Conservation (phyloP, 495 filamentous ascomycete genomes). For the Penicillium samsonianum region DNA sequence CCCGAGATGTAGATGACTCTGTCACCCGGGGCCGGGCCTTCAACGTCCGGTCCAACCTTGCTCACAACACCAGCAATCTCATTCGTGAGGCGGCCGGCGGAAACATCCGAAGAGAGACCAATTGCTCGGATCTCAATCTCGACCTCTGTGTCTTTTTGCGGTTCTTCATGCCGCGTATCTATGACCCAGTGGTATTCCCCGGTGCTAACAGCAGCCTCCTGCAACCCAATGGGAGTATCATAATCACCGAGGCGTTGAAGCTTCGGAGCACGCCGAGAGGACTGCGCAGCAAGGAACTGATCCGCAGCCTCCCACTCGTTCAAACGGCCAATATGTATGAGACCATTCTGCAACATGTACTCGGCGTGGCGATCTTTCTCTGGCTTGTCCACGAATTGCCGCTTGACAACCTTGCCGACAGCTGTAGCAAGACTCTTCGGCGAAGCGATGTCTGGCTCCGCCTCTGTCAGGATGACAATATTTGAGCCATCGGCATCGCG, state of each 20-base stretch:
- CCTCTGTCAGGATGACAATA: slow-evolving; percentile 23
- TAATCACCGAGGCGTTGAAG: slow-evolving; percentile 11
- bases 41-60: slow-evolving; percentile 11
- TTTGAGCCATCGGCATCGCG: slow-evolving; percentile 29
- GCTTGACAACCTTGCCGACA: slow-evolving; percentile 19
- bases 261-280: slow-evolving; percentile 8
- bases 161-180: not conserved
- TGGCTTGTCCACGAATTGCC: slow-evolving; percentile 22
- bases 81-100: not conserved
- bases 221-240: slow-evolving; percentile 14
- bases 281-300: slow-evolving; percentile 20
- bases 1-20: slow-evolving; percentile 19
- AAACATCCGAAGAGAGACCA: slow-evolving; percentile 13
- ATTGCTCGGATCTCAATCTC: slow-evolving; percentile 20
- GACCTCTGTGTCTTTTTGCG: slow-evolving; percentile 8
- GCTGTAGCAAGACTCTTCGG: not conserved
- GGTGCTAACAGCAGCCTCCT: not conserved
- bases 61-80: slow-evolving; percentile 24
- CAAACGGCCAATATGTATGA: slow-evolving; percentile 34
- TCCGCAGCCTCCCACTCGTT: slow-evolving; percentile 22
- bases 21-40: slow-evolving; percentile 18
- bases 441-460: not conserved
- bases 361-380: slow-evolving; percentile 26
- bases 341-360: slow-evolving; percentile 23
- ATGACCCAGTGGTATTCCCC: slow-evolving; percentile 11